Evolutionary conservation across 352 stramenopile genomes (phyloP), one percentile per base, ranked within the genome.

Genomic region (Phytophthora capsici): DNA sequence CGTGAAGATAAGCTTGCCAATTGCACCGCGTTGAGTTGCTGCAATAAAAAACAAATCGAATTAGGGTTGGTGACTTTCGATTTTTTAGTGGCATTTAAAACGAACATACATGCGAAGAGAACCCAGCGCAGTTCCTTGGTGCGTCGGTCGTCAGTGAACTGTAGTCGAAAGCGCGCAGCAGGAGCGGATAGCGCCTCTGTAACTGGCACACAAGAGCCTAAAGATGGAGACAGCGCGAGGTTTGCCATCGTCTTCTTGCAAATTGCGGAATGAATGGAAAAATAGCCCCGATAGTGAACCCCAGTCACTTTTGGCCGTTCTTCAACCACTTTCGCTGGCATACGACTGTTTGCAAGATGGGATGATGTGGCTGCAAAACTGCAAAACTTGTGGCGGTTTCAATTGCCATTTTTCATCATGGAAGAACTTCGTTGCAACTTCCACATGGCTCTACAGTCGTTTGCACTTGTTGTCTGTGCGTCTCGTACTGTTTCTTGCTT

Each of bases 1-100:
- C 22, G 85, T 93, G 63, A 95, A 95, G 38, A 95, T 82, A 63
- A 95, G 69, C 38, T 95, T 95, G 47, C 84, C 86, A 26, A 93
- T 71, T 34, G 73, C 75, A 28, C 86, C 86, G 55, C 86, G 86
- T 34, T 77, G 71, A 23, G 64, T 67, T 17, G 78, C 78, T 86
- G 17, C 16, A 40, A 50, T 28, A 54, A 28, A 45, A 49, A 56
- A 34, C 2, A 12, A 34, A 34, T 34, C 9, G 9, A 34, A 34
- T 34, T 48, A 56, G 14, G 47, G 32, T 49, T 63, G 32, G 23
- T 56, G 43, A 5, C 36, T 14, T 17, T 28, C 16, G 49, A 16
- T 22, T 38, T 41, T 20, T 38, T 40, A 17, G 26, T 48, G 22
- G 20, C 0, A 38, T 45, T 13, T 30, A 2, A n/a, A 12, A 58